Base-by-base conservation (phyloP, 2,329 filamentous ascomycete species). In the Nemania sp. region DNA sequence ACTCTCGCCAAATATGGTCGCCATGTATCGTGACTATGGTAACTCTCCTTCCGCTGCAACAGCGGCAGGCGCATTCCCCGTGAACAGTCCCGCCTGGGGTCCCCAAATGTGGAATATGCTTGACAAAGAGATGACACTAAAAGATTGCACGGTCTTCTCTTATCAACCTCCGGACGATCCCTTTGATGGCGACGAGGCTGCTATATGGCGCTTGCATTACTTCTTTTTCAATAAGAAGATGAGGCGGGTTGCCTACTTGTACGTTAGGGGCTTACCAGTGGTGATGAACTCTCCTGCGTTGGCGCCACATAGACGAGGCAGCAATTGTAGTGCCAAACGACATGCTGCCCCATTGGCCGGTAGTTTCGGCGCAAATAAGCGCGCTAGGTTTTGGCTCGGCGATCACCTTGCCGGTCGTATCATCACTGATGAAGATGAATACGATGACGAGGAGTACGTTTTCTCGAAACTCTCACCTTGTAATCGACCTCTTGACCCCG, bases 171-270 rank as follows among this genome's bases (percentile, higher is more conserved):
- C 93, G 47, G 93, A 94, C 69, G 94, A 97, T 76, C 93, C 94
- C 0, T 97, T 97, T 75, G 92, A 94, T 74, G 94, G 94, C 70
- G 94, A 97, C 69, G 94, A 98, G 77, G 93, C 93, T 69, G 92
- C 94, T 10, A 94, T 99, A 70, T 99, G 95, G 95, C 94, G 93
- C 57, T 86, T 94, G 70, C 94, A 98, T 79, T 98, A 97, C 81
- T 97, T 99, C 84, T 97, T 98, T 80, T 98, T 98, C 87, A 98
- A 97, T 84, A 95, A 95, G 76, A 85, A 90, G 27, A 87, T 91
- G 77, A 98, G 98, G 83, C 90, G 96, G 49, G 95, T 99, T 20
- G 94, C 93, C 68, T 99, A 99, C 79, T 83, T 99, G 53, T 97
- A 98, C 77, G 88, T 98, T 53, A 91, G 95, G 69, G 94, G 93